phyloP scores from a whole-genome alignment of 345 rosid genomes.

The Capsella bursapastoris region DNA sequence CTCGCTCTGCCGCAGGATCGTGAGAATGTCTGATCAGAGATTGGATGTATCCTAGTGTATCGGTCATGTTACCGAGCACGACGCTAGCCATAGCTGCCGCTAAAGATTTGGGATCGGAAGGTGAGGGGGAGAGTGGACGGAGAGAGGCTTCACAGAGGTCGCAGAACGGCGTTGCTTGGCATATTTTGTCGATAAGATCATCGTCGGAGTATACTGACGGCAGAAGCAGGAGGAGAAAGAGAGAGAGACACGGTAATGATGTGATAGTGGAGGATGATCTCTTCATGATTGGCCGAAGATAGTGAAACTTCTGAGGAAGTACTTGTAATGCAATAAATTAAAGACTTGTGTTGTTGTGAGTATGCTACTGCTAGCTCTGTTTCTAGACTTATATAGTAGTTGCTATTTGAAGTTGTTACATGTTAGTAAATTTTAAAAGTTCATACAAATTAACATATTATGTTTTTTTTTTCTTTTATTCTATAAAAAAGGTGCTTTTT shows the following conservation, averaged over 20 bases:
- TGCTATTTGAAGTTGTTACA: constrained; percentile 11
- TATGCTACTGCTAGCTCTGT: constrained; percentile 25
- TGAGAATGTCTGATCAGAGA: constrained; percentile 47
- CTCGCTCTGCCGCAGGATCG: constrained; percentile 65
- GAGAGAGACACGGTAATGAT: constrained; percentile 26
- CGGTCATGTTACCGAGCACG: constrained; percentile 59
- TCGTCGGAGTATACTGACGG: constrained; percentile 39
- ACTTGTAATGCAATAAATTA: neutral
- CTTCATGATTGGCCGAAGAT: constrained; percentile 39
- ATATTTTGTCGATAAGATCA: constrained; percentile 58
- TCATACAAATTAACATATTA: neutral
- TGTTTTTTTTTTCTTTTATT: neutral
- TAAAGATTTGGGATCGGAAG: constrained; percentile 48
- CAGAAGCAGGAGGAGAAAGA: constrained; percentile 29
- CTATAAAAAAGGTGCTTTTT: constrained; percentile 6
- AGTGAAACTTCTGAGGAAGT: neutral
- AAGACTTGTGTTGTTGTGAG: constrained; percentile 1
- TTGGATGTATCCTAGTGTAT: constrained; percentile 59
- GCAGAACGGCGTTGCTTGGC: constrained; percentile 76
- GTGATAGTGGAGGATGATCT: constrained; percentile 14
- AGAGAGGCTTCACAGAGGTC: constrained; percentile 65
- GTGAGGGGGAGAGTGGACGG: constrained; percentile 45
- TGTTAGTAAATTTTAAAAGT: neutral
- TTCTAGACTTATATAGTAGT: constrained; percentile 35
- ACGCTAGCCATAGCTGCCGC: constrained; percentile 55